phyloP scores from a whole-genome alignment of 2,329 filamentous ascomycete genomes.

The Fusarium sp. region DNA sequence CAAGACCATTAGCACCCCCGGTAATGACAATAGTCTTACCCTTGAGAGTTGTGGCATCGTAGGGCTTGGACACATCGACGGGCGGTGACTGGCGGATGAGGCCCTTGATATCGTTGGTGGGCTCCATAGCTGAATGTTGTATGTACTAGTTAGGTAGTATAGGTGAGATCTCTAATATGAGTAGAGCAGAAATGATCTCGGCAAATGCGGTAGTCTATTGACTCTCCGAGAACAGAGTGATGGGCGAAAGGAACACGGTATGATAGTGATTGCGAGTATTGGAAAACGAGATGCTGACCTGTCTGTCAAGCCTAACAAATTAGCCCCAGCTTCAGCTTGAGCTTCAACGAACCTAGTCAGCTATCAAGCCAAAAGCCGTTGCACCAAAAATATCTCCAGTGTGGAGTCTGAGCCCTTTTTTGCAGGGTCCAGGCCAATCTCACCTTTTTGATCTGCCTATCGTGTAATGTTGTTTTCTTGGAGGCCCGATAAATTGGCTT shows the following conservation, averaged over 20 bases:
- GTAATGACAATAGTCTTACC: slow-evolving; percentile 71
- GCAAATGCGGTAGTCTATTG: background rate
- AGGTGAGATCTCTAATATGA: background rate
- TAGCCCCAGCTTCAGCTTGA: slow-evolving; percentile 5
- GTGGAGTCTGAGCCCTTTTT: slow-evolving; percentile 17
- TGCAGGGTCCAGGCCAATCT: slow-evolving; percentile 11
- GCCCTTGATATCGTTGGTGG: slow-evolving; percentile 32
- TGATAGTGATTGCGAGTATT: background rate
- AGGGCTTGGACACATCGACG: slow-evolving; percentile 55
- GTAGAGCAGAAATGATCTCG: background rate
- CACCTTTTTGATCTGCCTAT: background rate
- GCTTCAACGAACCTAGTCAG: background rate
- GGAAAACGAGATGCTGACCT: slow-evolving; percentile 4
- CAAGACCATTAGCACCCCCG: slow-evolving; percentile 70
- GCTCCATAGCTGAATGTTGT: background rate
- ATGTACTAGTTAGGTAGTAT: background rate
- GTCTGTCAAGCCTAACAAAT: slow-evolving; percentile 14
- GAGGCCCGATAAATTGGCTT: slow-evolving; percentile 27
- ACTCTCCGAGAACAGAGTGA: background rate
- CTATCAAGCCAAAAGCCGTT: background rate
- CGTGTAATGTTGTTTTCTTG: background rate
- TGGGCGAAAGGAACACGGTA: background rate
- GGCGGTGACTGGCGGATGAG: slow-evolving; percentile 52
- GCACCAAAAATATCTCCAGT: slow-evolving; percentile 13
- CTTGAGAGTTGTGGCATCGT: slow-evolving; percentile 55